Evolutionary conservation across 306 rosid species (phyloP), one percentile per base, ranked within the genome.

Genomic region (Cicer arietinum): DNA sequence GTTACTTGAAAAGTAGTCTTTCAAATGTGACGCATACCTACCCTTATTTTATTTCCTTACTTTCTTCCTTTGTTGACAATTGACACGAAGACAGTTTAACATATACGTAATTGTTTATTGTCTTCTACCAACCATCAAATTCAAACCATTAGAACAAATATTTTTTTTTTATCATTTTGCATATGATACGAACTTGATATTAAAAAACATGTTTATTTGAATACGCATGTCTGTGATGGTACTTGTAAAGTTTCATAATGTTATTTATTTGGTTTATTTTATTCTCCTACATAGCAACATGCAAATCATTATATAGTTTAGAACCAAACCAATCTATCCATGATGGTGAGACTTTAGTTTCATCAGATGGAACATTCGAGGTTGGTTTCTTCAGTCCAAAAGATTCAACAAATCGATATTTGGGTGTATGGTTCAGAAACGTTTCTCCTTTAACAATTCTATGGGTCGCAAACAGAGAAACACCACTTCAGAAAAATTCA

Each of bases 381-480:
- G 3, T n/a, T 51, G 81, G 81, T 47, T 77, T 77, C 62, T 68
- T 77, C 63, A 77, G 70, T 12, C 76, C 76, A 1, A 42, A 43
- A 37, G 64, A 18, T 62, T 69, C 77, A 8, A 63, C 54, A 22
- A 2, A 16, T 16, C 41, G 67, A 6, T 79, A 79, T 44, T 43
- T 79, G 30, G 82, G 78, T 62, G 0, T 79, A 12, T 79, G 83
- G 83, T 64, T 65, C 46, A 65, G 12, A 6, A 56, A 64, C 50
- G 3, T 73, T 0, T 16, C 75, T 7, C 79, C 83, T 54, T 10
- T 22, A 3, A 72, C 75, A 16, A 61, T 73, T 0, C 53, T 79
- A 0, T 80, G 84, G 84, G 84, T 80, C 9, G 84, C 84, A 6
- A 80, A 80, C 71, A 3, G 84, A 57, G 45, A 30, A 4, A 45